These are phyloP conservation scores for Grosmannia penicillata DNA, from an alignment of 2,329 filamentous ascomycete genomes.

Conservation along the genomic window DNA sequence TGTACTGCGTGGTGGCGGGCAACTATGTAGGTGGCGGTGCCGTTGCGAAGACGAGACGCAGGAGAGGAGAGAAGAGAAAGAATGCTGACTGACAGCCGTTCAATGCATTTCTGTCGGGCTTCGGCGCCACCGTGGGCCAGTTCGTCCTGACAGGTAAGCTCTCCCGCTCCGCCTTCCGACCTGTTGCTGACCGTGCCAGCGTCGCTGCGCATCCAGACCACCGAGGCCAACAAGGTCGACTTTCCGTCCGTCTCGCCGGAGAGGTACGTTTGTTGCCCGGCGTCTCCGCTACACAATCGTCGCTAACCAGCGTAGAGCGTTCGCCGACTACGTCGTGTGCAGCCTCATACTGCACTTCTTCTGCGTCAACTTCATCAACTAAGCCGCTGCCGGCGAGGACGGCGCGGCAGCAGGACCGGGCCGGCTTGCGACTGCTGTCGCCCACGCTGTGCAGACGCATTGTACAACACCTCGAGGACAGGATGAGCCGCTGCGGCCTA, in stretches of 20 bases:
- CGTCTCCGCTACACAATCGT: background rate
- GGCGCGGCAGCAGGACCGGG: too few relatives aligned
- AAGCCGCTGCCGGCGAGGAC: too few relatives aligned
- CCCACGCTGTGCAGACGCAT: too few relatives aligned
- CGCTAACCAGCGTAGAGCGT: constrained; percentile 56
- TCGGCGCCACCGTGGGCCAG: constrained; percentile 87
- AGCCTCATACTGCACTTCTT: constrained; percentile 96
- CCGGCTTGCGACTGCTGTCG: too few relatives aligned
- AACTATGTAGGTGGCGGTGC: constrained; percentile 63
- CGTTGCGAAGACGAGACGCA: background rate
- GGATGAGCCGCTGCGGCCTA: too few relatives aligned
- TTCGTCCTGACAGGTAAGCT: constrained; percentile 79
- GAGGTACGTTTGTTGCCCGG: constrained; percentile 36
- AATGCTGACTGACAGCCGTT: constrained; percentile 53
- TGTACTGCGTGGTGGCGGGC: constrained; percentile 80
- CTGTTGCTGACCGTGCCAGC: constrained; percentile 23
- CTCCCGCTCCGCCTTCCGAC: background rate
- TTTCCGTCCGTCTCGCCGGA: constrained; percentile 68
- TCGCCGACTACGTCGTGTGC: constrained; percentile 90
- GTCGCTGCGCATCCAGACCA: constrained; percentile 82
- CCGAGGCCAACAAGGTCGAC: constrained; percentile 62
- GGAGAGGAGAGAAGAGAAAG: background rate
- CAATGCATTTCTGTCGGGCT: constrained; percentile 95
- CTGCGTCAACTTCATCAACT: constrained; percentile 99
- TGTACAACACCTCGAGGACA: too few relatives aligned